Evolutionary conservation across 495 filamentous ascomycete genomes (phyloP).

Genomic region (Parmelia sp.): DNA sequence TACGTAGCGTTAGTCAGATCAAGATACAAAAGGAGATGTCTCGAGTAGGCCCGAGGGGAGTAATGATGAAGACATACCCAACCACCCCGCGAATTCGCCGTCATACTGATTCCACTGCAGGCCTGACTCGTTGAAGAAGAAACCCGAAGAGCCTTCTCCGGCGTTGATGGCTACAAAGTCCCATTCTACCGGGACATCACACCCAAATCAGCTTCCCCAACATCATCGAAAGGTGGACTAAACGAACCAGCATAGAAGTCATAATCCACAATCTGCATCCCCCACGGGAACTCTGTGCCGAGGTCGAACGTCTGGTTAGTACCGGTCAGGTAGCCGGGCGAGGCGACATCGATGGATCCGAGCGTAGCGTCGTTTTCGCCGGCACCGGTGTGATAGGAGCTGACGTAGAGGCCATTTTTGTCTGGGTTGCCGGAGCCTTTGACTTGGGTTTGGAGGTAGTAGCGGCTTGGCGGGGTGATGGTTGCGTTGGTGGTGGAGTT

Average conservation of each 20-base stretch:
- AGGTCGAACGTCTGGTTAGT: conserved; percentile 37
- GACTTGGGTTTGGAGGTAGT: conserved; percentile 40
- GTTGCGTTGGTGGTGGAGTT: conserved; percentile 15
- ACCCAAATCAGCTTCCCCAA: background rate
- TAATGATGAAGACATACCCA: conserved; percentile 32
- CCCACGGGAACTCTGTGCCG: conserved; percentile 36
- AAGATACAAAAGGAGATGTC: background rate
- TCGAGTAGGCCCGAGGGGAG: background rate
- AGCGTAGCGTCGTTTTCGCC: conserved; percentile 43
- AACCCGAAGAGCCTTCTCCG: conserved; percentile 34
- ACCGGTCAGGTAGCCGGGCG: conserved; percentile 38
- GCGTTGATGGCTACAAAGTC: conserved; percentile 40
- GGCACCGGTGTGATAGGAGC: conserved; percentile 45
- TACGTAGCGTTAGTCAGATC: conserved; percentile 19
- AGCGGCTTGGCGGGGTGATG: conserved; percentile 27
- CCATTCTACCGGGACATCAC: conserved; percentile 4
- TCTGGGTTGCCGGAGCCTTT: conserved; percentile 26
- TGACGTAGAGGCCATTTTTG: conserved; percentile 38
- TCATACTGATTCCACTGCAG: conserved; percentile 27
- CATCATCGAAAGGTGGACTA: background rate
- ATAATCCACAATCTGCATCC: conserved; percentile 28
- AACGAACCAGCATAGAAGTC: conserved; percentile 27
- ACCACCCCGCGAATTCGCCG: conserved; percentile 44
- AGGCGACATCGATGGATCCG: conserved; percentile 28
- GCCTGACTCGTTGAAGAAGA: conserved; percentile 35